Conservation (phyloP, 78 protist species). For the Dictyostelium purpureum region DNA sequence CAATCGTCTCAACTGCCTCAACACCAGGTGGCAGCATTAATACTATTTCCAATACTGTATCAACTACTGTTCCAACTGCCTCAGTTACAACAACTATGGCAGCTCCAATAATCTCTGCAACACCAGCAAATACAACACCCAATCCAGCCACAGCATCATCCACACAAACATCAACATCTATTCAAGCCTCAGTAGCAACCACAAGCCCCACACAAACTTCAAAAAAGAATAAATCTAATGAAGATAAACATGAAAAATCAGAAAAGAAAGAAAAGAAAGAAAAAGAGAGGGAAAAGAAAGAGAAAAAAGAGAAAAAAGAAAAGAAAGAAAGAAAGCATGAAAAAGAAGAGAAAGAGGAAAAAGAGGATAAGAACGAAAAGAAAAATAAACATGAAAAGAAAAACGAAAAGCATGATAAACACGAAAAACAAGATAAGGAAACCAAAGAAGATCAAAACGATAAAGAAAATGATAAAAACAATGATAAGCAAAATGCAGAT, state of each 20-base stretch:
- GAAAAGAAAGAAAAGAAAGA: background rate
- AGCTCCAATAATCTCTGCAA: background rate
- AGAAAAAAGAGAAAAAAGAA: background rate
- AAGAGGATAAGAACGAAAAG: background rate
- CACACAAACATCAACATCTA: background rate
- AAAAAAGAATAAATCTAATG: background rate
- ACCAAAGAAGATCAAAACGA: background rate
- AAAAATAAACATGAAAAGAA: background rate
- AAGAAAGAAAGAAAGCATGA: background rate
- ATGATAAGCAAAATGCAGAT: background rate
- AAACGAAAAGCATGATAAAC: background rate
- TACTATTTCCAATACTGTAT: background rate
- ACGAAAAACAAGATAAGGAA: background rate
- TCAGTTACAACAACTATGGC: background rate
- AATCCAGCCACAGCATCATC: background rate
- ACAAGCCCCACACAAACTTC: background rate
- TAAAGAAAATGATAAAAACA: too few species aligned
- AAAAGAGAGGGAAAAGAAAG: background rate
- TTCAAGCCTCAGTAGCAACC: too few species aligned
- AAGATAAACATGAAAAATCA: background rate
- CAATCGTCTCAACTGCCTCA: background rate
- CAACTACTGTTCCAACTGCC: background rate
- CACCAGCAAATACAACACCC: background rate
- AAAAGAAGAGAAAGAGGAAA: background rate
- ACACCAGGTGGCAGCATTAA: background rate